Evolutionary conservation across 352 stramenopile genomes (phyloP).

Genomic region (Phytophthora sojae): DNA sequence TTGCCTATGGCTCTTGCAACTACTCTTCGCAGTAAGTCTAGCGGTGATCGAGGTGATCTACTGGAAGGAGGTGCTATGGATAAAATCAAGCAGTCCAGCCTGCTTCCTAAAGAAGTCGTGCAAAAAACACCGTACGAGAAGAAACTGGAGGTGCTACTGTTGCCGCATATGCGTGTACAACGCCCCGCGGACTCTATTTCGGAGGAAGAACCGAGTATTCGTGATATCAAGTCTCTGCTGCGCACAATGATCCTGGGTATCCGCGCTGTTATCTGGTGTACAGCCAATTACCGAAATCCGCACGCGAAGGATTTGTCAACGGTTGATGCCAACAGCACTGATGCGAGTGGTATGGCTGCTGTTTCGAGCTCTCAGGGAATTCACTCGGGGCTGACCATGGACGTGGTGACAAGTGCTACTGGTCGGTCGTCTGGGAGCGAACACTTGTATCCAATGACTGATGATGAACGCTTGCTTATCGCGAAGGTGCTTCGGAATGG

Average conservation of each 20-base stretch:
- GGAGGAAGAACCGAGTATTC: constrained; percentile 84
- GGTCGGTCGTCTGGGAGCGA: constrained; percentile 33
- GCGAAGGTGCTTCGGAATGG: constrained; percentile 94
- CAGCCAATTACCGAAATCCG: constrained; percentile 93
- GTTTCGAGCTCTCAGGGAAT: constrained; percentile 29
- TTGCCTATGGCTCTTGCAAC: constrained; percentile 73
- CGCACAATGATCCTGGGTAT: constrained; percentile 98
- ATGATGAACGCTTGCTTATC: constrained; percentile 94
- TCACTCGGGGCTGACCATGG: constrained; percentile 25
- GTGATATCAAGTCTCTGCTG: constrained; percentile 94
- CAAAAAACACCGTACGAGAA: constrained; percentile 76
- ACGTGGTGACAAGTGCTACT: constrained; percentile 21
- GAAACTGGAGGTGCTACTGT: constrained; percentile 73
- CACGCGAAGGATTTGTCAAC: constrained; percentile 85
- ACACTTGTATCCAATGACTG: constrained; percentile 89
- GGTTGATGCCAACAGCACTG: constrained; percentile 65
- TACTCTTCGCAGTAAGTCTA: constrained; percentile 49
- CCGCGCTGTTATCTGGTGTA: constrained; percentile 98
- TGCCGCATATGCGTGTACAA: constrained; percentile 60
- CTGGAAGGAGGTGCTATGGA: constrained; percentile 89
- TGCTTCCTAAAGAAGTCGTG: constrained; percentile 66
- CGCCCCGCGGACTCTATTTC: constrained; percentile 57
- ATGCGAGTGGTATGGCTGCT: constrained; percentile 36
- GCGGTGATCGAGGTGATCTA: constrained; percentile 64
- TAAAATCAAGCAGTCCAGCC: constrained; percentile 86